These are phyloP conservation scores for Aspergillus egyptiacus DNA, from an alignment of 495 filamentous ascomycete genomes.

Conservation along the genomic window DNA sequence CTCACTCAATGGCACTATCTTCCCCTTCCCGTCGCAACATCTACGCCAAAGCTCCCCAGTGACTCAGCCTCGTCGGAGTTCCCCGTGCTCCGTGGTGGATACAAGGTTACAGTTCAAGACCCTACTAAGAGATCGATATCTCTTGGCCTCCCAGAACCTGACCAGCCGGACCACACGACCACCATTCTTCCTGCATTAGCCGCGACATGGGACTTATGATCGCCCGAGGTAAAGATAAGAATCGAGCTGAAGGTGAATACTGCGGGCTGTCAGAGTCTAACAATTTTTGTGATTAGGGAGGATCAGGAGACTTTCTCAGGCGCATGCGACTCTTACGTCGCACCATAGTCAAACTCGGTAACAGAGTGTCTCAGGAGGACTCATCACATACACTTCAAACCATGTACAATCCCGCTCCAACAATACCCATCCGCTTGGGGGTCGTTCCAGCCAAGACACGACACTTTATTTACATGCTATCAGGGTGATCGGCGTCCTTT, in stretches of 20 bases:
- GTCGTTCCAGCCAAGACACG: background rate
- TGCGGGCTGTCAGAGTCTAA: background rate
- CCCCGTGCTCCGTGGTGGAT: constrained; percentile 7
- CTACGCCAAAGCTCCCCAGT: constrained; percentile 7
- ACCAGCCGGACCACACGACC: constrained; percentile 5
- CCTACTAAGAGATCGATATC: constrained; percentile 7
- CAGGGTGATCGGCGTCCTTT: constrained; percentile 5
- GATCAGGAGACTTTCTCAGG: constrained; percentile 14
- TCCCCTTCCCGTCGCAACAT: background rate
- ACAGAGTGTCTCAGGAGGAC: background rate
- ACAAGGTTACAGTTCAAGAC: constrained; percentile 7
- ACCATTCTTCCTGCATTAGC: background rate
- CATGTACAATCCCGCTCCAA: background rate
- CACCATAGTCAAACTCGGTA: constrained; percentile 3
- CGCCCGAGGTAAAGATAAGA: background rate
- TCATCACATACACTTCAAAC: constrained; percentile 13
- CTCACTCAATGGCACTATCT: background rate
- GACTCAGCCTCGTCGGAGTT: constrained; percentile 7
- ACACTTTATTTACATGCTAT: background rate
- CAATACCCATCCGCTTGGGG: background rate
- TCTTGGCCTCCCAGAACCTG: constrained; percentile 4
- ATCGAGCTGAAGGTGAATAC: background rate
- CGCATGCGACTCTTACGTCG: constrained; percentile 13
- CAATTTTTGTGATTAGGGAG: background rate
- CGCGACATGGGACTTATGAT: background rate